A percentile compares a stretch with the other conserved stretches of the same genome.
Conservation (phyloP, 768 basidiomycete genomes). For the Megacollybia marginata region DNA sequence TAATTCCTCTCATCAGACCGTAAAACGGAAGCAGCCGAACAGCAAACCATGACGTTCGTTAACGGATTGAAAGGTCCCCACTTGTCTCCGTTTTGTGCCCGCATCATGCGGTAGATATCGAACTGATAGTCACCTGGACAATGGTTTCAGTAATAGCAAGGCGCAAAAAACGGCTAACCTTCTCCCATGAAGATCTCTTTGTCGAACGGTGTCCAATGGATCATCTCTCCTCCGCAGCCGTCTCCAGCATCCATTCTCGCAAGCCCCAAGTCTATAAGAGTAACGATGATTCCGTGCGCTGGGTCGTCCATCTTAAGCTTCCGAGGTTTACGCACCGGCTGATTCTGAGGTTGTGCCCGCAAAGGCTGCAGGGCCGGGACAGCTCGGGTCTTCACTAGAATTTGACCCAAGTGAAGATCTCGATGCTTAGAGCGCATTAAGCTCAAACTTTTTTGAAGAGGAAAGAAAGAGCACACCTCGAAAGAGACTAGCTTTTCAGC, state of each 20-base stretch:
- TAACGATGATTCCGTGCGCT: conserved; percentile 63
- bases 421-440: conserved; percentile 60
- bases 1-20: conserved; percentile 19
- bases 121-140: conserved; percentile 82
- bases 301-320: conserved; percentile 52
- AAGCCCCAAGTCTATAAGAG: conserved; percentile 91
- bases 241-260: conserved; percentile 71
- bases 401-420: conserved; percentile 98
- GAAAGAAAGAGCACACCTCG: conserved; percentile 52
- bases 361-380: conserved; percentile 16
- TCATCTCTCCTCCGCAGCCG: conserved; percentile 32
- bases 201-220: conserved; percentile 79
- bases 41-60: conserved; percentile 84
- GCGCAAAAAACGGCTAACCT: conserved; percentile 35
- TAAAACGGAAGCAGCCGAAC: background rate
- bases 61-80: conserved; percentile 79
- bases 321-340: conserved; percentile 14
- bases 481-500: conserved; percentile 81
- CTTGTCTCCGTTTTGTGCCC: conserved; percentile 40
- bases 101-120: conserved; percentile 91
- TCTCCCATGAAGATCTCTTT: conserved; percentile 88
- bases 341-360: conserved; percentile 27
- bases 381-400: conserved; percentile 63
- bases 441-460: background rate
- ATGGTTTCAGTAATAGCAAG: conserved; percentile 2